phyloP scores from a whole-genome alignment of 2,329 filamentous ascomycete species.

The Arthrobotrys musiformis region DNA sequence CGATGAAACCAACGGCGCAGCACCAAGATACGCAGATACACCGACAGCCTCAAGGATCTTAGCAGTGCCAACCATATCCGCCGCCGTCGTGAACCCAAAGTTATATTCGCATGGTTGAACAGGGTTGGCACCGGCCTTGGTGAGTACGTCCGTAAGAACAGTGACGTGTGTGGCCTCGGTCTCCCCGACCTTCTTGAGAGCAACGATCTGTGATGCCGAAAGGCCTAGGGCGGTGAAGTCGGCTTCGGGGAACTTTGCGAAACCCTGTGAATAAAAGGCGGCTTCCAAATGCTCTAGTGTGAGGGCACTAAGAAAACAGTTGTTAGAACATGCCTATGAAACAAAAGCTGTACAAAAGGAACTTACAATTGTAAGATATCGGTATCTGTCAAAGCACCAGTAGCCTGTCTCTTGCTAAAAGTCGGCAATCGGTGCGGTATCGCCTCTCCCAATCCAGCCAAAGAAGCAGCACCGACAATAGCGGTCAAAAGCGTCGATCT shows the following conservation, averaged over 20 bases:
- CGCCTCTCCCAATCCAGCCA: slow-evolving; percentile 41
- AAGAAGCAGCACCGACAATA: slow-evolving; percentile 38
- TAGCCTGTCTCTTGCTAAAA: slow-evolving; percentile 55
- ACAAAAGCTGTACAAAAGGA: slow-evolving; percentile 62
- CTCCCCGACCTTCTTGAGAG: slow-evolving; percentile 71
- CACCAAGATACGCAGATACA: slow-evolving; percentile 77
- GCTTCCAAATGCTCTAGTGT: slow-evolving; percentile 80
- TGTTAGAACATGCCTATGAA: slow-evolving; percentile 42
- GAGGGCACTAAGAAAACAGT: slow-evolving; percentile 68
- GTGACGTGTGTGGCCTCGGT: slow-evolving; percentile 74
- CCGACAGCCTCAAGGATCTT: slow-evolving; percentile 77
- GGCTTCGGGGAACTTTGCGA: slow-evolving; percentile 72
- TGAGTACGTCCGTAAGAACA: slow-evolving; percentile 71
- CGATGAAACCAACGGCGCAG: slow-evolving; percentile 72
- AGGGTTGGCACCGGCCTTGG: slow-evolving; percentile 72
- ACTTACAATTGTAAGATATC: slow-evolving; percentile 69
- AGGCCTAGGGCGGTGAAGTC: slow-evolving; percentile 75
- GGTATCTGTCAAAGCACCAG: slow-evolving; percentile 65
- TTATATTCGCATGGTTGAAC: slow-evolving; percentile 77
- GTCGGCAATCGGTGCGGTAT: slow-evolving; percentile 46
- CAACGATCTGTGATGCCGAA: slow-evolving; percentile 67
- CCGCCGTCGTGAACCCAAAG: slow-evolving; percentile 74
- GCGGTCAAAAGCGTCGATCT: slow-evolving; percentile 51
- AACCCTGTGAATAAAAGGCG: slow-evolving; percentile 77
- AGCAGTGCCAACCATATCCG: slow-evolving; percentile 75